A percentile compares a stretch with the other conserved stretches of the same genome.
Evolutionary conservation across 1,139 yeast species (phyloP).

Genomic region (Yamadazyma diospyri): DNA sequence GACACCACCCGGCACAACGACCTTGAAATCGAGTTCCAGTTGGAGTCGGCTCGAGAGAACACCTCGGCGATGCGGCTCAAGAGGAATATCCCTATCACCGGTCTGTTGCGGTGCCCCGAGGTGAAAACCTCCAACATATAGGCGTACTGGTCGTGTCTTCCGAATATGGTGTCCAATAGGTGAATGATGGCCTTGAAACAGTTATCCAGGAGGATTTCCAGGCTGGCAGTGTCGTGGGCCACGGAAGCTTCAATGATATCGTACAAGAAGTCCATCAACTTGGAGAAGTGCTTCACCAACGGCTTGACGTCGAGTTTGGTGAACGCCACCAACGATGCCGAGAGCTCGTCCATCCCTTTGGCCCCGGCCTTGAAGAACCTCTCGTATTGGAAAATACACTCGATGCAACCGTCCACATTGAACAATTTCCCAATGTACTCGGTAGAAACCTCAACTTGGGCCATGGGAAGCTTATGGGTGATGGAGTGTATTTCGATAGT

Average conservation of each 20-base stretch:
- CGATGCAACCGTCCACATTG: conserved; percentile 59
- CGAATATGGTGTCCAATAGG: conserved; percentile 59
- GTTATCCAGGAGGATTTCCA: conserved; percentile 35
- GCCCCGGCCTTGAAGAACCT: conserved; percentile 39
- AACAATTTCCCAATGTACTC: conserved; percentile 69
- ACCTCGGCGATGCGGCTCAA: conserved; percentile 44
- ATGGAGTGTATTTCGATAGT: conserved; percentile 34
- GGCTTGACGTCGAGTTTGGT: conserved; percentile 44
- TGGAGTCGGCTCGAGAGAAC: conserved; percentile 47
- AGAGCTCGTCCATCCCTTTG: conserved; percentile 44
- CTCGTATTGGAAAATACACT: conserved; percentile 56
- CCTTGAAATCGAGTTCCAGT: conserved; percentile 63
- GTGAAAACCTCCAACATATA: conserved; percentile 52
- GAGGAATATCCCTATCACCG: conserved; percentile 51
- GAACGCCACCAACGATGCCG: conserved; percentile 37
- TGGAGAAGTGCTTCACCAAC: conserved; percentile 54
- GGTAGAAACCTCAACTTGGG: conserved; percentile 54
- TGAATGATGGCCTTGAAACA: conserved; percentile 57
- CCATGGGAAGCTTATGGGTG: conserved; percentile 37
- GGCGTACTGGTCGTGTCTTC: conserved; percentile 62
- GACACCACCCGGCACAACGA: conserved; percentile 60
- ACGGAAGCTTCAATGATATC: conserved; percentile 34
- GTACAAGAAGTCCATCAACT: conserved; percentile 42
- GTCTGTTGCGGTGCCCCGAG: conserved; percentile 28
- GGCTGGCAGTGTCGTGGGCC: conserved; percentile 19